Conservation (phyloP, 140 eudicot genomes). For the Flaveria floridana region DNA sequence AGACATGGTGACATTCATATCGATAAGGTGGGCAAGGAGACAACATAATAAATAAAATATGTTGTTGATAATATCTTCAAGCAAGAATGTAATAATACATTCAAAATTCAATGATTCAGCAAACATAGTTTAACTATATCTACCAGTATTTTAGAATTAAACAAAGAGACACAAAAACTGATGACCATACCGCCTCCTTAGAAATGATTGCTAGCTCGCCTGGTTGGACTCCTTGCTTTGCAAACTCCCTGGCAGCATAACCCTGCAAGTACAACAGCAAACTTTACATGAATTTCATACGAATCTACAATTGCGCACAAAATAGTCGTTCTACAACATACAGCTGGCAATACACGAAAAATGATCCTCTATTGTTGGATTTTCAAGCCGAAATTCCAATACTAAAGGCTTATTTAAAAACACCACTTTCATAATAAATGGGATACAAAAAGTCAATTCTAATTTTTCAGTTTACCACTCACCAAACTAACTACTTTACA, state of each 20-base stretch:
- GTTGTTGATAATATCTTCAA: neutral
- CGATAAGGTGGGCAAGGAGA: neutral
- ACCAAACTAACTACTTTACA: slow-evolving; percentile 15
- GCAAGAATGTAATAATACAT: neutral
- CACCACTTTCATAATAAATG: neutral
- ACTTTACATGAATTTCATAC: neutral
- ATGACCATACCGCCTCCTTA: slow-evolving; percentile 70
- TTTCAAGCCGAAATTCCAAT: slow-evolving; percentile 16
- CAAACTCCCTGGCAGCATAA: slow-evolving; percentile 88
- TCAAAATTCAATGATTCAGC: neutral
- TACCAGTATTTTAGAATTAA: neutral
- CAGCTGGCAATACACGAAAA: neutral
- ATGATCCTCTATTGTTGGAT: neutral
- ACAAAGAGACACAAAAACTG: slow-evolving; percentile 1
- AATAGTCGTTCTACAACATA: neutral
- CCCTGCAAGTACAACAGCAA: slow-evolving; percentile 54
- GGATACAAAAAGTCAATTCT: neutral
- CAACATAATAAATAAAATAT: neutral
- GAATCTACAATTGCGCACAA: neutral
- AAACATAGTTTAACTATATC: neutral
- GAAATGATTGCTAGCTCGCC: slow-evolving; percentile 91
- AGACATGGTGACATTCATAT: neutral
- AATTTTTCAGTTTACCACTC: neutral
- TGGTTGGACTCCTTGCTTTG: slow-evolving; percentile 86
- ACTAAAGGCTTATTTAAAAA: neutral